Conservation (phyloP, 768 basidiomycete genomes). For the Rhizopogon salebrosus region DNA sequence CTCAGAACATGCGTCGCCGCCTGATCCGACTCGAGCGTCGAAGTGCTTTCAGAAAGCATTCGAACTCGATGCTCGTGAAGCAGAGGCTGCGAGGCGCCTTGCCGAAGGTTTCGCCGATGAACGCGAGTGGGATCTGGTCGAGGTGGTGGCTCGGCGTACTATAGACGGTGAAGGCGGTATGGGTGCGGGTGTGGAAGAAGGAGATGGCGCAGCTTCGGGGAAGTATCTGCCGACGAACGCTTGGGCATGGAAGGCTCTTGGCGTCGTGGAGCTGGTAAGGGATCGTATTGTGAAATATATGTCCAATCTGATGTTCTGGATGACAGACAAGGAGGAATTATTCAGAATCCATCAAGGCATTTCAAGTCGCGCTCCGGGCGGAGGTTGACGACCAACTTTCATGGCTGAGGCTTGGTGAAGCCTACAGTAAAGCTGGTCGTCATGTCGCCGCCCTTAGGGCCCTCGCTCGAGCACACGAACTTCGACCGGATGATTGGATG, state of each 20-base stretch:
- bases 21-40: constrained; percentile 79
- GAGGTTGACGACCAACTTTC: constrained; percentile 69
- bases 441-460: constrained; percentile 89
- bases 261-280: constrained; percentile 83
- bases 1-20: constrained; percentile 58
- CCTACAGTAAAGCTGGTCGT: constrained; percentile 83
- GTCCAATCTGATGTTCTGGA: not conserved
- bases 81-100: constrained; percentile 75
- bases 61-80: constrained; percentile 88
- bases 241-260: constrained; percentile 98
- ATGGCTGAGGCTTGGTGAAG: constrained; percentile 93
- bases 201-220: constrained; percentile 33
- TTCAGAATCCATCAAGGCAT: constrained; percentile 68
- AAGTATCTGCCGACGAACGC: constrained; percentile 72
- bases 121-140: constrained; percentile 92
- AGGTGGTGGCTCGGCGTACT: constrained; percentile 86
- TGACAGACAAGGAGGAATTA: constrained; percentile 67
- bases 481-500: constrained; percentile 79
- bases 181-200: constrained; percentile 47
- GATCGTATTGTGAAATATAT: constrained; percentile 8
- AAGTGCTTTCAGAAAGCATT: constrained; percentile 99
- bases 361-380: constrained; percentile 82
- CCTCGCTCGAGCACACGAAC: constrained; percentile 64
- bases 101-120: constrained; percentile 91
- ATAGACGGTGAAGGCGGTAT: constrained; percentile 91